phyloP scores from a whole-genome alignment of 371 early-diverging fungal species.

The Mortierella sp. region DNA sequence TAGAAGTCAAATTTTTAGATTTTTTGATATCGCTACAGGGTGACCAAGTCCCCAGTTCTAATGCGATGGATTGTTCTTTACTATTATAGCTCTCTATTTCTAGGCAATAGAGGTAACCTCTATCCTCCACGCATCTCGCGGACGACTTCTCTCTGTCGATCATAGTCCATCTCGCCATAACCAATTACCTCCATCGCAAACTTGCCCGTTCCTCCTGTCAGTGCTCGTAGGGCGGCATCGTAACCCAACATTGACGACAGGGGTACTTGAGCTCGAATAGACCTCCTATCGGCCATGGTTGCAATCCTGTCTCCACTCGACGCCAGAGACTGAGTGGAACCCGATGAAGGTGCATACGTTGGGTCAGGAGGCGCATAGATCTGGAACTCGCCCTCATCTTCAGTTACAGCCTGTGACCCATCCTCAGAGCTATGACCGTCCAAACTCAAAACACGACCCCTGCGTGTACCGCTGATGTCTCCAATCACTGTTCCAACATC shows the following conservation, averaged over 20 bases:
- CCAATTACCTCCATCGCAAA: constrained; percentile 89
- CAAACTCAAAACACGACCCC: constrained; percentile 75
- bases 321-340: neutral
- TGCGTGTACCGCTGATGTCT: constrained; percentile 81
- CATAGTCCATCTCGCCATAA: constrained; percentile 81
- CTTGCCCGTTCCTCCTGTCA: constrained; percentile 87
- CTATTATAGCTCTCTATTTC: no score
- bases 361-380: constrained; percentile 67
- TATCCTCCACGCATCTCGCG: constrained; percentile 64
- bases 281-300: constrained; percentile 56
- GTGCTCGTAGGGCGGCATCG: constrained; percentile 81
- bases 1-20: neutral
- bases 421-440: constrained; percentile 48
- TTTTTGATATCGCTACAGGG: neutral
- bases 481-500: constrained; percentile 84
- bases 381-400: constrained; percentile 50
- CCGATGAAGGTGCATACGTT: constrained; percentile 46
- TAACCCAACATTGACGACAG: constrained; percentile 90
- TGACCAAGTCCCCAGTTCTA: neutral
- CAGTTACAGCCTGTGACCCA: constrained; percentile 23
- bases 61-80: neutral
- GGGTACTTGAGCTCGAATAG: constrained; percentile 80
- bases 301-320: constrained; percentile 38
- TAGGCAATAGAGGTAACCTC: neutral
- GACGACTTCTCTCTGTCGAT: constrained; percentile 76